Base-by-base conservation (phyloP, 2,329 filamentous ascomycete species). In the Claviceps pazoutovae region DNA sequence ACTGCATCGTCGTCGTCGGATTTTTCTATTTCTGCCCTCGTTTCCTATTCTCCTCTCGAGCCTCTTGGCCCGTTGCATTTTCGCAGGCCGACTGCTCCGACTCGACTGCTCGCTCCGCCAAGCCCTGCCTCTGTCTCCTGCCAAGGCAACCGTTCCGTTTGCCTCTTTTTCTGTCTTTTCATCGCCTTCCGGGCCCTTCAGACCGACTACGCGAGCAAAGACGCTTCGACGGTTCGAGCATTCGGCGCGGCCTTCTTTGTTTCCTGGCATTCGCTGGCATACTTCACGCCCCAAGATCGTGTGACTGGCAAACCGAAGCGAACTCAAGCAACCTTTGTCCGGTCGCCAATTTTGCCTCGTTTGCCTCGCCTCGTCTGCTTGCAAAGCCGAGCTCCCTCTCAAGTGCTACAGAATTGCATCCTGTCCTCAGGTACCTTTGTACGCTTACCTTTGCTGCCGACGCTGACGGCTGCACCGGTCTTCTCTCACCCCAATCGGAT, bases 171-270 rank as follows among this genome's bases (percentile, higher is more conserved):
- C 39, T 11, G 3, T 26, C 21, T 16, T 38, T 26, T 5, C 36
- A 4, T 26, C 21, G n/a, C 21, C 42, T 30, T 13, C 19, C 3
- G 9, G 39, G 19, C 38, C 39, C 23, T 49, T 26, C 17, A 17
- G 13, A 23, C 39, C n/a, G 43, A n/a, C 26, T 14, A 42, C 48
- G 43, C 43, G 37, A 48, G 17, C 44, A 19, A 50, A 47, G 51
- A 50, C 48, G 43, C 23, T 41, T 45, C 51, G 37, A 50, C 51
- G 43, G 44, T 21, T 53, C 45, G 48, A 50, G 51, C 48, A 46
- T 26, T 16, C 44, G 39, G 48, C 39, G 34, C 47, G n/a, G 36
- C 21, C 34, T 38, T 39, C 23, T 36, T 36, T 30, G 26, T 49
- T 46, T 42, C 34, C 21, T 13, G 26, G 26, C 26, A 8, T 34